Base-by-base conservation (phyloP, 495 filamentous ascomycete species). In the Penicillium turbatum region DNA sequence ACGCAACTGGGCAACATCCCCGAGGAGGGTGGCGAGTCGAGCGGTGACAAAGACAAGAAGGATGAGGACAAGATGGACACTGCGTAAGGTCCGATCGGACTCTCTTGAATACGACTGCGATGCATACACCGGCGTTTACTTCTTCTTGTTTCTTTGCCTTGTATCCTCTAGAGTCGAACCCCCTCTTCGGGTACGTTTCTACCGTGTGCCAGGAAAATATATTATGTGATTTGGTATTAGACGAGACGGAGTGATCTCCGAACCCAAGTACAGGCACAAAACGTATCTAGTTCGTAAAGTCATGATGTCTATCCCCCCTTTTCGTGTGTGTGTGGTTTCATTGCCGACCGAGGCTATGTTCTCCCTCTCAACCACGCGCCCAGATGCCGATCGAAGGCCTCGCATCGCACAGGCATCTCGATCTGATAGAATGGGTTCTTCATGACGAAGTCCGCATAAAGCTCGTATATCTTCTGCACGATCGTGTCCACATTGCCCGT, bases 341-440 rank as follows among this genome's bases (percentile, higher is more conserved):
- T n/a, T 12, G 3, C 41, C 19, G n/a, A 26, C 30, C 26, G 19
- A 16, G 17, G 31, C 51, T 63, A 74, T 47, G 68, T 61, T 59
- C 70, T 62, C 48, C 66, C 69, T 43, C 71, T 59, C 63, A 77
- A 54, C 69, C 72, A 78, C 19, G 68, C 72, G 4, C 77, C 79
- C 62, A 98, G 70, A 71, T 86, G 86, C 64, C 93, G 77, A 63
- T 98, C 93, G 72, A 96, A 98, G 48, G 86, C 85, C 70, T 97
- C 93, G 72, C 92, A 95, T 54, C 93, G 77, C 36, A 98, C 83
- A 45, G 93, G 93, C 93, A 97, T 98, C 76, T 98, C 93, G 27
- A 92, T 77, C 67, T 92, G 88, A 72, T 97, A 97, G 65, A 98
- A 98, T 9, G 95, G 95, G 71, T 97, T 98, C 79, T 97, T 97